A percentile compares a stretch with the other conserved stretches of the same genome.
phyloP scores from a whole-genome alignment of 495 filamentous ascomycete species.

The Penicillium simplicissimum region DNA sequence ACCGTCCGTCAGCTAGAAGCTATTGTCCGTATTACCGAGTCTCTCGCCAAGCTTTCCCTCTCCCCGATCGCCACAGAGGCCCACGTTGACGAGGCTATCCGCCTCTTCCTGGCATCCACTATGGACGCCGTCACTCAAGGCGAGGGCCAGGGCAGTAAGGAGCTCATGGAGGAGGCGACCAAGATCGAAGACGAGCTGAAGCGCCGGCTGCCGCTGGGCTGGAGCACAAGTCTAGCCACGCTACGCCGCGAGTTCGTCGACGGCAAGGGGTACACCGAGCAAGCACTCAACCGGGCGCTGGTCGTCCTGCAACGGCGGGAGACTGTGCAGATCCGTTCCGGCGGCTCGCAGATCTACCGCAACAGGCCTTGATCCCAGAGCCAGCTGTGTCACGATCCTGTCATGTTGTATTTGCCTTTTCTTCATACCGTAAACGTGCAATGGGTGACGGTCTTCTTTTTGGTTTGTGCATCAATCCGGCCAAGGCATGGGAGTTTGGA shows the following conservation, averaged over 20 bases:
- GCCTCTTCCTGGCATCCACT: conserved; percentile 92
- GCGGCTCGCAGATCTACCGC: conserved; percentile 85
- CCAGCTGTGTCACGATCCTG: conserved; percentile 19
- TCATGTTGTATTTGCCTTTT: conserved; percentile 24
- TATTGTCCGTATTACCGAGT: conserved; percentile 95
- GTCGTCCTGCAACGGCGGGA: conserved; percentile 85
- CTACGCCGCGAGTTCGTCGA: conserved; percentile 89
- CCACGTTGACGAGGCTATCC: conserved; percentile 97
- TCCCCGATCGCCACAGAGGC: conserved; percentile 81
- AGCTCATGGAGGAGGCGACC: conserved; percentile 83
- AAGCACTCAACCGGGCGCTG: conserved; percentile 78
- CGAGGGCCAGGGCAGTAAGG: conserved; percentile 73
- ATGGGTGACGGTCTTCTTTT: conserved; percentile 25
- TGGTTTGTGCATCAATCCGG: conserved; percentile 23
- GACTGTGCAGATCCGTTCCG: conserved; percentile 86
- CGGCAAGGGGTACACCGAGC: conserved; percentile 81
- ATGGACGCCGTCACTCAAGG: conserved; percentile 98
- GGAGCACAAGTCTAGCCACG: conserved; percentile 87
- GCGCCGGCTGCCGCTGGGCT: conserved; percentile 86
- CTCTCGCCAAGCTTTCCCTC: conserved; percentile 87
- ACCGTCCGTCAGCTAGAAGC: conserved; percentile 96
- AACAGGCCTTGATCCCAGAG: conserved; percentile 56
- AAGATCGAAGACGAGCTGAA: conserved; percentile 92
- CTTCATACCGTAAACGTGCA: conserved; percentile 26
- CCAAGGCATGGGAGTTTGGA: conserved; percentile 23